Conservation (phyloP, 2,329 filamentous ascomycete species). For the Fonsecaea pedrosoi region DNA sequence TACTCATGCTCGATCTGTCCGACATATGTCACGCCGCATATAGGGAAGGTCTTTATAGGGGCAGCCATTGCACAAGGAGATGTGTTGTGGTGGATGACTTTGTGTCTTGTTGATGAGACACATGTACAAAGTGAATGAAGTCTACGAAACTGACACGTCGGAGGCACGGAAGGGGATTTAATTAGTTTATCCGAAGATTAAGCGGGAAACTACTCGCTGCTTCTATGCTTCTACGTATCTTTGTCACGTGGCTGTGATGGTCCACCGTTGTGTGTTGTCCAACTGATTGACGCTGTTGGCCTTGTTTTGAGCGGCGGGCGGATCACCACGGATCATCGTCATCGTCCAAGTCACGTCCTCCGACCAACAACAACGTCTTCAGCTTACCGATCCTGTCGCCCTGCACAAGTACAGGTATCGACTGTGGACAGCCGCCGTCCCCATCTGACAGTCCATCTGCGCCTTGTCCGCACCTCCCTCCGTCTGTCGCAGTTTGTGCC, state of each 20-base stretch:
- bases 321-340: constrained; percentile 10
- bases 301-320: constrained; percentile 4
- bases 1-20: constrained; percentile 40
- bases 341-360: constrained; percentile 4
- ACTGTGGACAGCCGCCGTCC: background rate
- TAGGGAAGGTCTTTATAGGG: constrained; percentile 31
- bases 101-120: background rate
- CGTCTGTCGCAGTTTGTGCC: too few species aligned
- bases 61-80: background rate
- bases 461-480: background rate
- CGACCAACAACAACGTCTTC: background rate
- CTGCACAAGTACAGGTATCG: background rate
- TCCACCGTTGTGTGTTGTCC: too few species aligned
- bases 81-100: background rate
- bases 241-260: background rate
- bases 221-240: background rate
- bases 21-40: constrained; percentile 35
- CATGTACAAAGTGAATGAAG: background rate
- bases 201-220: background rate
- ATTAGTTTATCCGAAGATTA: background rate
- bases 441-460: background rate
- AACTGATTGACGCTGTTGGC: background rate
- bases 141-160: background rate
- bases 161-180: background rate
- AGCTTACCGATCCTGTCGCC: background rate